A percentile compares a stretch with the other conserved stretches of the same genome.
Conservation (phyloP, 2,329 filamentous ascomycete genomes). For the Albifimbria verrucaria region DNA sequence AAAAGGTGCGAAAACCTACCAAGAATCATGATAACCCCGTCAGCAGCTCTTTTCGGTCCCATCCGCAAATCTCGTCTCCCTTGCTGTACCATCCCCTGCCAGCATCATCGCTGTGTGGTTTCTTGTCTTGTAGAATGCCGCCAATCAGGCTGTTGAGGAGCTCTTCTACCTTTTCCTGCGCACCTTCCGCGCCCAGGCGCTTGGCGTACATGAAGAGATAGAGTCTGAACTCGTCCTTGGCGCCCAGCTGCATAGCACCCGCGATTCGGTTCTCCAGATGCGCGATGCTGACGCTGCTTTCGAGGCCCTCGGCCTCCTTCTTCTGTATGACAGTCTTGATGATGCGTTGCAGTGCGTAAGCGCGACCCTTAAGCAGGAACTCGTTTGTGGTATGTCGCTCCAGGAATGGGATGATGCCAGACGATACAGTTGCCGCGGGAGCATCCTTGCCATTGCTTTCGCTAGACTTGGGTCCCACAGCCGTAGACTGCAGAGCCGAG, state of each 20-base stretch:
- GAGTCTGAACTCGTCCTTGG: constrained; percentile 87
- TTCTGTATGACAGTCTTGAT: constrained; percentile 85
- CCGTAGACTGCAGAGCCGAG: constrained; percentile 71
- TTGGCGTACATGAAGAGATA: constrained; percentile 99
- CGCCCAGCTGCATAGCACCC: constrained; percentile 77
- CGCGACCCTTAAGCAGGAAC: constrained; percentile 84
- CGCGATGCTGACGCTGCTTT: constrained; percentile 86
- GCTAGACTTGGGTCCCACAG: constrained; percentile 55
- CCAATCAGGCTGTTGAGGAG: constrained; percentile 79
- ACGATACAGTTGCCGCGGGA: constrained; percentile 62
- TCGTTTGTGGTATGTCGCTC: constrained; percentile 95
- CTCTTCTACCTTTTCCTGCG: constrained; percentile 88
- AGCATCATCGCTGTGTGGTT: constrained; percentile 35
- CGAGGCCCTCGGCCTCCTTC: constrained; percentile 89
- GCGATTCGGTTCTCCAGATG: constrained; percentile 94
- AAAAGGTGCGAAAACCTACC: constrained; percentile 54
- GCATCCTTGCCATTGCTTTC: constrained; percentile 44
- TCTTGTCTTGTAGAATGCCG: constrained; percentile 60
- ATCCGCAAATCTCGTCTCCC: constrained; percentile 78
- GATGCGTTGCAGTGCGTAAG: constrained; percentile 85
- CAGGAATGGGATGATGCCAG: constrained; percentile 87
- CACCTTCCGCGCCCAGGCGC: constrained; percentile 83
- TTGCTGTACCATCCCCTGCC: constrained; percentile 62
- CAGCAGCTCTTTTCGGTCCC: constrained; percentile 81
- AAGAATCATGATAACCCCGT: constrained; percentile 91